These are phyloP conservation scores for Cadophora gregata DNA, from an alignment of 2,329 filamentous ascomycete genomes.

Conservation along the genomic window DNA sequence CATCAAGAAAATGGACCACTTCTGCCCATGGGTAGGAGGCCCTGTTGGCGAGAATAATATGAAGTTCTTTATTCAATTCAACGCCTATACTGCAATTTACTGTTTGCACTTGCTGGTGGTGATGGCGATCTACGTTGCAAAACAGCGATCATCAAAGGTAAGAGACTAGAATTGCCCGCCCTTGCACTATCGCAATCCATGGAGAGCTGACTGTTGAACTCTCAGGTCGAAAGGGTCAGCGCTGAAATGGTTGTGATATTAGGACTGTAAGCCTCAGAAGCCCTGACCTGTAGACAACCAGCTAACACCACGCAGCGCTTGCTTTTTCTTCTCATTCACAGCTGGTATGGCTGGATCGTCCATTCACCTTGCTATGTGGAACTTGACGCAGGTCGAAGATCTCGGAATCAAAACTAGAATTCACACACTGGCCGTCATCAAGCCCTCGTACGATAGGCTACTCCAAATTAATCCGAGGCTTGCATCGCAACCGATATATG, in stretches of 20 bases:
- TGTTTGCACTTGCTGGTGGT: constrained; percentile 69
- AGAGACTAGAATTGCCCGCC: background rate
- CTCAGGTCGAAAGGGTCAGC: constrained; percentile 49
- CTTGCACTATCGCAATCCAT: background rate
- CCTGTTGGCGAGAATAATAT: constrained; percentile 86
- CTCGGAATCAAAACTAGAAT: constrained; percentile 65
- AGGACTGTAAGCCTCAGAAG: constrained; percentile 56
- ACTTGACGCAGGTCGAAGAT: constrained; percentile 85
- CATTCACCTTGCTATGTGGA: constrained; percentile 70
- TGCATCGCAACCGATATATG: constrained; percentile 52
- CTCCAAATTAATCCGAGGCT: constrained; percentile 41
- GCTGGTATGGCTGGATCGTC: constrained; percentile 78
- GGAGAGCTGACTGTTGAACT: constrained; percentile 17
- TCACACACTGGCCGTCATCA: constrained; percentile 78
- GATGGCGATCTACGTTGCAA: constrained; percentile 63
- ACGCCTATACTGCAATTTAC: constrained; percentile 72
- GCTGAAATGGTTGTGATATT: constrained; percentile 70
- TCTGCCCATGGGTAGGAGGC: constrained; percentile 95
- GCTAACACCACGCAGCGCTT: constrained; percentile 48
- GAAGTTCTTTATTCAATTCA: constrained; percentile 93
- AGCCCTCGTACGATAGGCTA: constrained; percentile 46
- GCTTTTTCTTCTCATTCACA: constrained; percentile 82
- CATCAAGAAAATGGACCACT: constrained; percentile 91
- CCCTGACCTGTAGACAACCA: background rate
- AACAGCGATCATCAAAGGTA: constrained; percentile 49